Percentiles rank a stretch among this genome's conserved stretches.
These are phyloP conservation scores for Cucumis sativus DNA, from an alignment of 306 rosid species.

Conservation along the genomic window Cucumber_9930_V3 NC_026659.2:10323501-10324000, in stretches of 20 bases:
- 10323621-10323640: background rate
- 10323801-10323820: conserved; percentile 71
- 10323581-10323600: background rate
- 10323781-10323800: conserved; percentile 49
- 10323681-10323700: background rate
- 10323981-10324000: conserved; percentile 56
- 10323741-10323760: background rate
- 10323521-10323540: conserved; percentile 13
- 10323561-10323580: conserved; percentile 1
- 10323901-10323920: conserved; percentile 76
- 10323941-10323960: conserved; percentile 34
- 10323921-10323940: conserved; percentile 62
- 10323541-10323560: conserved; percentile 53
- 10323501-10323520: conserved; percentile 16
- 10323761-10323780: conserved; percentile 50
- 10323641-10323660: background rate
- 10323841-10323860: conserved; percentile 44
- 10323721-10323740: no score
- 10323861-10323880: conserved; percentile 43
- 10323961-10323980: conserved; percentile 53
- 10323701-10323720: background rate
- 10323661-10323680: background rate
- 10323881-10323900: conserved; percentile 58
- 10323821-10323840: conserved; percentile 64
- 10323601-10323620: background rate